phyloP scores from a whole-genome alignment of 192 early-diverging fungal genomes.

The Tieghemiomyces parasiticus region DNA sequence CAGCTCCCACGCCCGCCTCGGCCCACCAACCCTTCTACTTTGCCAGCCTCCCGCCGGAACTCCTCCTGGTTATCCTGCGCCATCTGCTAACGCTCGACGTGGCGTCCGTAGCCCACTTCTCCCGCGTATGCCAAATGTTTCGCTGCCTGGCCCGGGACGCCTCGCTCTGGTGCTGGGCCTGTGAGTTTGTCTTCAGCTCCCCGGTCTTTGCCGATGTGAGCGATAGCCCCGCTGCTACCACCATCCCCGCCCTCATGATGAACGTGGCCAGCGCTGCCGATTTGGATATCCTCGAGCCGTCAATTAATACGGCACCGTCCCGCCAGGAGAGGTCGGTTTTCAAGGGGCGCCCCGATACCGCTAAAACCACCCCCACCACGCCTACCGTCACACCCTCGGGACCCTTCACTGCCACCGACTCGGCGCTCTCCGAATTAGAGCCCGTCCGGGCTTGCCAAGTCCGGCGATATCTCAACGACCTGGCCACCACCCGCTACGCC shows the following conservation, averaged over 20 bases:
- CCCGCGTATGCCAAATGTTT: constrained; percentile 1
- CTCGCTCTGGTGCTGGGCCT: constrained; percentile 7
- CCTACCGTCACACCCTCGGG: neutral
- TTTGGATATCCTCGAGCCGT: neutral
- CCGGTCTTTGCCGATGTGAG: neutral
- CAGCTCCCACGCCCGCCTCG: too few species aligned
- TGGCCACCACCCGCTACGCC: constrained; percentile 11
- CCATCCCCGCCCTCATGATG: neutral
- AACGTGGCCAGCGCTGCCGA: neutral
- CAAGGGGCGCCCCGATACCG: neutral
- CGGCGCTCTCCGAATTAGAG: neutral
- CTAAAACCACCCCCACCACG: too few species aligned
- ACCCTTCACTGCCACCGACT: constrained; percentile 2
- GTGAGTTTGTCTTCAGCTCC: constrained; percentile 2
- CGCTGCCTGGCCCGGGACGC: neutral
- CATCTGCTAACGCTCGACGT: neutral
- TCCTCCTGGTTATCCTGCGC: constrained; percentile 1
- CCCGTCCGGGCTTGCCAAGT: neutral
- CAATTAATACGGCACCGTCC: neutral
- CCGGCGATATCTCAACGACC: neutral
- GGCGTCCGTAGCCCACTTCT: neutral
- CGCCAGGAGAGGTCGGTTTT: too few species aligned
- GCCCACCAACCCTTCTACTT: neutral
- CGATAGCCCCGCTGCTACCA: neutral
- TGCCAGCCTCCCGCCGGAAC: neutral